Percentiles rank a stretch among this genome's conserved stretches.
phyloP scores from a whole-genome alignment of 495 filamentous ascomycete genomes.

The Podospora sp. region DNA sequence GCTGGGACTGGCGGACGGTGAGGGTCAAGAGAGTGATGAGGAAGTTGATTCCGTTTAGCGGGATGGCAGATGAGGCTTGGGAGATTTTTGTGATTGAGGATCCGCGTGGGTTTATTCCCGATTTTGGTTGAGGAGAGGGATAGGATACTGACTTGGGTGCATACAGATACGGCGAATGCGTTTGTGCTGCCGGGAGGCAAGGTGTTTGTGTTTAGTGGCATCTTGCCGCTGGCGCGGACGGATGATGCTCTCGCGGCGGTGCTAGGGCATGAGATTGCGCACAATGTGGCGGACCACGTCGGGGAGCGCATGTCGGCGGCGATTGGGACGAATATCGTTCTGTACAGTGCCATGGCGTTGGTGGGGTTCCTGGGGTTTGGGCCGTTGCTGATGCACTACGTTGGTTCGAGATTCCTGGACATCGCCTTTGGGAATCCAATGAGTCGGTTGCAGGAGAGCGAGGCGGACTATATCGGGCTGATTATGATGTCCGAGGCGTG shows the following conservation, averaged over 20 bases:
- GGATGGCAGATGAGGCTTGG: constrained; percentile 66
- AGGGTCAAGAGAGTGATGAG: constrained; percentile 70
- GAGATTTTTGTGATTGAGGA: constrained; percentile 84
- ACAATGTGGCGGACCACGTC: constrained; percentile 79
- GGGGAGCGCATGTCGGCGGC: constrained; percentile 72
- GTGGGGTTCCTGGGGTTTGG: constrained; percentile 55
- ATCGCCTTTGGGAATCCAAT: constrained; percentile 70
- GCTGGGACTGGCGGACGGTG: constrained; percentile 41
- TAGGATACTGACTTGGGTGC: constrained; percentile 16
- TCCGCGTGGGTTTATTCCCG: constrained; percentile 29
- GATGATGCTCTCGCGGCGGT: constrained; percentile 83
- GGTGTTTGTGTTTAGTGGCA: constrained; percentile 88
- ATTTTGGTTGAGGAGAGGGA: neutral
- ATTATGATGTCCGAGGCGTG: constrained; percentile 63
- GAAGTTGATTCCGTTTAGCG: constrained; percentile 69
- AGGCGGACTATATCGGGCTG: constrained; percentile 88
- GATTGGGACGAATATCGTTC: constrained; percentile 57
- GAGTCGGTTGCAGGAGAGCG: constrained; percentile 62
- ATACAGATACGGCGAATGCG: constrained; percentile 62
- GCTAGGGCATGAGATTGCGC: constrained; percentile 92
- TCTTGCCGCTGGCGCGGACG: constrained; percentile 69
- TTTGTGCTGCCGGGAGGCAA: constrained; percentile 93
- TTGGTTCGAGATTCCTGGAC: constrained; percentile 56
- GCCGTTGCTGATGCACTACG: constrained; percentile 38
- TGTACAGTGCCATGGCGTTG: constrained; percentile 52